Base-by-base conservation (phyloP, 768 basidiomycete species). In the Xerocomellus intermedius region DNA sequence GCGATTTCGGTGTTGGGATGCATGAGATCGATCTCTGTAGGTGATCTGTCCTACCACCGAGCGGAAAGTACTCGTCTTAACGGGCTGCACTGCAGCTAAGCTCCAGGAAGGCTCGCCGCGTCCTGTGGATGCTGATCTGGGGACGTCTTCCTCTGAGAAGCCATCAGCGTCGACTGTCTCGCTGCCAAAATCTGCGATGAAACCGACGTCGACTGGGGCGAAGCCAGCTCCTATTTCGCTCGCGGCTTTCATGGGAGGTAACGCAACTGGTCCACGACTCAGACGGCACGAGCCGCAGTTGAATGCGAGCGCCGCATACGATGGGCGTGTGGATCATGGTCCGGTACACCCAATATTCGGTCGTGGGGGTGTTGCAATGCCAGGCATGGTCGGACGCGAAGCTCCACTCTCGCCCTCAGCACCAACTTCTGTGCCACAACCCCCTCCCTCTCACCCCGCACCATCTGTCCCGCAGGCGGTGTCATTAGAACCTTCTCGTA, bases 161-260 rank as follows among this genome's bases (percentile, higher is more conserved):
- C 42, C 51, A 28, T 19, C 48, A 10, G 16, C 47, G 21, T 33
- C 64, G 39, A 44, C 16, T 7, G 33, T 43, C 16, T 30, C 59
- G 9, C 28, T 58, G 6, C 48, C 64, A 2, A 62, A 60, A 33
- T 52, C 63, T 33, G 51, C 59, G 49, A 41, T 54, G 4, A 66
- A 61, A 28, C 14, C 50, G 36, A 21, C 37, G 4, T 37, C 59
- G 42, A 45, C 55, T 16, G 59, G 61, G 19, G 12, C 16, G 43
- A 77, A 72, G 48, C 57, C 77, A 3, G 75, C 80, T 39, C 75
- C 83, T 12, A 83, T 87, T 9, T 93, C 91, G 3, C 78, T 92
- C 26, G 90, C 91, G 0, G 80, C 86, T 2, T 90, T 92, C 67
- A 92, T 92, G 60, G 91, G 91, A 36, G 89, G 91, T 8, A 81